Evolutionary conservation across 345 rosid species (phyloP).

Genomic region (Eutrema japonicum): DNA sequence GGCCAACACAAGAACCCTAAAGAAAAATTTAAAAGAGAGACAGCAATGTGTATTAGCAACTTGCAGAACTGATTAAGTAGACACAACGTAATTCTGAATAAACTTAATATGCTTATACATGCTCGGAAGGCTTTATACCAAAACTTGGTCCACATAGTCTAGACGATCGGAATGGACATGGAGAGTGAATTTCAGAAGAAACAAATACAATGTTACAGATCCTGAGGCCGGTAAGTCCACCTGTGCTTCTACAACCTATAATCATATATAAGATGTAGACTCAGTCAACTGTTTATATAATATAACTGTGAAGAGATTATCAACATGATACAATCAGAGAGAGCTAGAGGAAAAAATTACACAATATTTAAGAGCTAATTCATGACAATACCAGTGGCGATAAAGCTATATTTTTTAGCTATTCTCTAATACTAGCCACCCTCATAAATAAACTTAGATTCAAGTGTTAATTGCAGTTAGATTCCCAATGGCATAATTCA

Average conservation of each 20-base stretch:
- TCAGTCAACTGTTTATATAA: conserved; percentile 17
- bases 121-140: conserved; percentile 59
- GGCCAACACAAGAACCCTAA: conserved; percentile 92
- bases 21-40: conserved; percentile 17
- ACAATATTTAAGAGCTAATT: conserved; percentile 7
- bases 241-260: conserved; percentile 93
- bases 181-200: conserved; percentile 94
- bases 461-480: background rate
- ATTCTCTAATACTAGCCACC: conserved; percentile 24
- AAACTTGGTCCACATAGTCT: conserved; percentile 94
- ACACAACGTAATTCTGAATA: conserved; percentile 8
- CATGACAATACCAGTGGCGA: background rate
- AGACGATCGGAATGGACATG: conserved; percentile 97
- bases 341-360: background rate
- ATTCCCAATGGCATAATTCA: background rate
- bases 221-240: conserved; percentile 80
- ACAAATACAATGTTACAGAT: conserved; percentile 86
- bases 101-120: conserved; percentile 23
- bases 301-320: conserved; percentile 19
- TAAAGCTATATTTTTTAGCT: conserved; percentile 5
- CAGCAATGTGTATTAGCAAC: conserved; percentile 22
- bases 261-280: conserved; percentile 37
- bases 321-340: conserved; percentile 12
- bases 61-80: conserved; percentile 14
- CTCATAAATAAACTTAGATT: conserved; percentile 16